A percentile compares a stretch with the other conserved stretches of the same genome.
Evolutionary conservation across 768 basidiomycete species (phyloP).

Genomic region (Boletus barrowsii): DNA sequence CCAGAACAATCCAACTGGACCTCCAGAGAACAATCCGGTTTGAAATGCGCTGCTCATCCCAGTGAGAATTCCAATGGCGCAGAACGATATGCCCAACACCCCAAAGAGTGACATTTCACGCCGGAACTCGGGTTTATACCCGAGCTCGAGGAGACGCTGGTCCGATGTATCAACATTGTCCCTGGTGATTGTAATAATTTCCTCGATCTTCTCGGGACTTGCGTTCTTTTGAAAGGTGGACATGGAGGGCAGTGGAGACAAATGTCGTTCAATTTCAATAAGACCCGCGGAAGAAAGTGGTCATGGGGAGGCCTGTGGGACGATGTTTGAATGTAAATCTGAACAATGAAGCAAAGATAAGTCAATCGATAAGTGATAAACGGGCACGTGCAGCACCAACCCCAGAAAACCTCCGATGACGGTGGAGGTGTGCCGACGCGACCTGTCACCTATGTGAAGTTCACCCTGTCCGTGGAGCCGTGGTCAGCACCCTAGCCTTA

Average conservation of each 20-base stretch:
- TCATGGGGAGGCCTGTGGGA: constrained; percentile 14
- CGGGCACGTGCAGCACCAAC: not conserved
- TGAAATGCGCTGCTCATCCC: constrained; percentile 62
- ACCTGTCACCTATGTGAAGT: too few relatives aligned
- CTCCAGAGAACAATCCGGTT: constrained; percentile 56
- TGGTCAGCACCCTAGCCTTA: too few relatives aligned
- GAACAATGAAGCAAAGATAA: not conserved
- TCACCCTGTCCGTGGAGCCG: not conserved
- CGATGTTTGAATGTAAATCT: not conserved
- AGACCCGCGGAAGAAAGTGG: not conserved
- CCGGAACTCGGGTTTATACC: constrained; percentile 54
- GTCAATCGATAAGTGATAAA: constrained; percentile 4
- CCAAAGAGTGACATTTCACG: constrained; percentile 59
- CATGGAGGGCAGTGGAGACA: constrained; percentile 1
- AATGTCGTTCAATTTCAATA: not conserved
- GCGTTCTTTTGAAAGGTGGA: not conserved
- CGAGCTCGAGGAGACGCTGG: constrained; percentile 46
- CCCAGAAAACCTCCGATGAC: too few relatives aligned
- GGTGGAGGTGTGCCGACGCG: too few relatives aligned
- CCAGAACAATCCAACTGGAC: constrained; percentile 58
- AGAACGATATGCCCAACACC: constrained; percentile 58
- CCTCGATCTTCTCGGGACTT: constrained; percentile 16
- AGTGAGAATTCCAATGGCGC: constrained; percentile 57
- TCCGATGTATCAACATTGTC: constrained; percentile 27
- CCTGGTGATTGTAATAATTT: not conserved